Base-by-base conservation (phyloP, 2,329 filamentous ascomycete genomes). In the Talaromyces sp. region DNA sequence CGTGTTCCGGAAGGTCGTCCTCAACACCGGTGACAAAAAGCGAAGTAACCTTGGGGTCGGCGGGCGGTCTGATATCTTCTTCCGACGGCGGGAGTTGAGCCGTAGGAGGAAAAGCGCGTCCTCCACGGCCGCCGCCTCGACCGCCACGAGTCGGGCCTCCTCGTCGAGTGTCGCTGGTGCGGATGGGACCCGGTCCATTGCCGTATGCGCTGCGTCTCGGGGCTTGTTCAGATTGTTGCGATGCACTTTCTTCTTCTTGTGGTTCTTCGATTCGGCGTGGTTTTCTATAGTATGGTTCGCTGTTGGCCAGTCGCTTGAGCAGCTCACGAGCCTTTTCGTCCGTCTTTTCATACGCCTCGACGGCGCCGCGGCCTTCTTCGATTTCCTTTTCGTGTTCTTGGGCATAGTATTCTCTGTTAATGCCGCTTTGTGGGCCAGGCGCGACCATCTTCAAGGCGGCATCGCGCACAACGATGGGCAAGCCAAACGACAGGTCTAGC, bases 401-500 rank as follows among this genome's bases (percentile, higher is more conserved):
- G 14, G 95, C 95, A 76, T 96, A 99, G 78, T 95, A 99, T 78
- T 99, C 93, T 68, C 95, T 83, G 79, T 99, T 99, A 76, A 99
- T 91, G 60, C 91, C 89, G 74, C 91, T 96, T 65, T 92, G 86
- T 0, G 95, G 95, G 0, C 95, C 95, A 0, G 95, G 93, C 0
- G 94, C 93, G 50, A 98, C 91, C 90, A 99, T 96, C 81, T 98
- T 98, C 65, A 99, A 83, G 5, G 96, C 95, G 3, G 95, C 95
- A 81, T 99, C 95, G 72, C 95, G 88, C 62, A 99, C 91, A 14
- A 93, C 90, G 71, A 99, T 96, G 10, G 95, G 95, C 31, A 99
- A 82, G 28, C 95, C 96, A 72, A 98, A 99, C 12, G 91, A 94
- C 63, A 99, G 81, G 83, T 99, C 95, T 59, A 99, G 88, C 92